Evolutionary conservation across 176 grass and related monocot species (phyloP), one percentile per base, ranked within the genome.

Genomic region (Juncus inflexus): DNA sequence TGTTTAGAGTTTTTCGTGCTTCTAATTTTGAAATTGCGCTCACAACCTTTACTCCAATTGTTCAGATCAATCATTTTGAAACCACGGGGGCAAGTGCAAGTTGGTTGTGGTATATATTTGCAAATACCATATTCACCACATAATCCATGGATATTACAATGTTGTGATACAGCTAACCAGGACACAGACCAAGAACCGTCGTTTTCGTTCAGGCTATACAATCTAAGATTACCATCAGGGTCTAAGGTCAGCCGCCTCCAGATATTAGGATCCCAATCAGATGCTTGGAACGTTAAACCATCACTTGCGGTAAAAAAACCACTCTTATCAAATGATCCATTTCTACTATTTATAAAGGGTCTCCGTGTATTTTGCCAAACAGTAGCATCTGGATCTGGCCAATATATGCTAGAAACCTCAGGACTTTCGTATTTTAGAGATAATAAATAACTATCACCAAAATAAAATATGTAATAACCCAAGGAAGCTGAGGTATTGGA

Each of bases 81-180:
- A 53, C 59, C 71, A 42, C 57, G 71, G 10, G 71, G 59, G 37
- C 71, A 74, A 63, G 28, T 64, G 10, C 71, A 74, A n/a, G 35
- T 39, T 11, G 71, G 28, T 37, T 28, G 10, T 0, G 4, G 70
- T 12, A 60, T 5, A 11, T 76, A 65, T 2, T 52, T 63, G 3
- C 73, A 76, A 56, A 76, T 76, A 41, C 73, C 73, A 56, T 65
- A 13, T 14, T 3, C 15, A 7, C 72, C 72, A 56, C 72, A 75
- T 13, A 75, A 39, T 2, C 72, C 72, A 19, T 52, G 72, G n/a
- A 75, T 35, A 15, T 64, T 50, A 53, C 72, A 75, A 5, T 37
- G 72, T 41, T 65, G 60, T 49, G 60, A 41, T 11, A 75, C 3
- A 14, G 72, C 72, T 65, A 63, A 9, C 45, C 47, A 75, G 43